These are phyloP conservation scores for Boletus sp. DNA, from an alignment of 768 basidiomycete genomes.

Conservation along the genomic window DNA sequence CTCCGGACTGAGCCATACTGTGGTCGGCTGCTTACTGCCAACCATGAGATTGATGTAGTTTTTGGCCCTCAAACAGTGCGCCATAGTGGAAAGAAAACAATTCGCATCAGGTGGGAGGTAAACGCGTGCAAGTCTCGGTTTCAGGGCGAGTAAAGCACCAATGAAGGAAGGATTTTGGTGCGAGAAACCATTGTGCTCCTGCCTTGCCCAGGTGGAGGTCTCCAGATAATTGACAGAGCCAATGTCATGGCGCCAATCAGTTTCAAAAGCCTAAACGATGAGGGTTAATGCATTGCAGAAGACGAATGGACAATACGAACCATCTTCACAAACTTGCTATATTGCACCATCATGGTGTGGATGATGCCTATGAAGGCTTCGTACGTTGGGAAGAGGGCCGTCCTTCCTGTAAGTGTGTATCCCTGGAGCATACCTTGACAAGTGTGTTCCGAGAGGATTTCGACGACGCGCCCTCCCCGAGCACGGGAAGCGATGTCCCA, in stretches of 20 bases:
- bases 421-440: slow-evolving; percentile 91
- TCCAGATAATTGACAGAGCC: slow-evolving; percentile 84
- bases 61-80: slow-evolving; percentile 80
- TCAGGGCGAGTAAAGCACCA: slow-evolving; percentile 78
- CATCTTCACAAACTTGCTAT: slow-evolving; percentile 87
- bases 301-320: slow-evolving; percentile 31
- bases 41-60: slow-evolving; percentile 89
- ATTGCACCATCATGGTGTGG: slow-evolving; percentile 88
- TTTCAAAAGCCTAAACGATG: slow-evolving; percentile 45
- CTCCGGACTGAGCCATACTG: slow-evolving; percentile 73
- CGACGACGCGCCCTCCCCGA: slow-evolving; percentile 78
- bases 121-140: slow-evolving; percentile 65
- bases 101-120: slow-evolving; percentile 92
- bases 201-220: slow-evolving; percentile 82
- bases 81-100: slow-evolving; percentile 76
- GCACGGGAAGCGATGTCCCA: slow-evolving; percentile 71
- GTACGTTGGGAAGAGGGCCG: slow-evolving; percentile 84
- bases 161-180: slow-evolving; percentile 88
- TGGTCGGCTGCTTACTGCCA: slow-evolving; percentile 80
- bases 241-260: slow-evolving; percentile 65
- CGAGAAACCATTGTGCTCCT: slow-evolving; percentile 88
- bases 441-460: slow-evolving; percentile 87
- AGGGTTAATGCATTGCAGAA: background rate
- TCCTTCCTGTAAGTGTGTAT: slow-evolving; percentile 85
- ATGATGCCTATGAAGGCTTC: slow-evolving; percentile 90